Percentiles rank a stretch among this genome's conserved stretches.
Conservation (phyloP, 352 stramenopile genomes). For the Phytophthora tentaculata region DNA sequence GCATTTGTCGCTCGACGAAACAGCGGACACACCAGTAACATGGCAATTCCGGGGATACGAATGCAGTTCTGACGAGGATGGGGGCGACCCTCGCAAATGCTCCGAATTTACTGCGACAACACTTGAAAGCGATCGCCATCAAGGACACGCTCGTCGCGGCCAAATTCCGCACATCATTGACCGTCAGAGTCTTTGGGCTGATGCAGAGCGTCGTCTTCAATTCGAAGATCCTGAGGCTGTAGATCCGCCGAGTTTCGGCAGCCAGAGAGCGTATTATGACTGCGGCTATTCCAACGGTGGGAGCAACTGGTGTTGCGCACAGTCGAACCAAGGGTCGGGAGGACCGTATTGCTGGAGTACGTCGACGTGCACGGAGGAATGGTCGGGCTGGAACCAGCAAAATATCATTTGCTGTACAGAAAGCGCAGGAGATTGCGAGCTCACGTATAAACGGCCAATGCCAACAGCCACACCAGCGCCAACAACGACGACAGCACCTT, state of each 20-base stretch:
- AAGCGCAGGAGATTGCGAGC: constrained; percentile 35
- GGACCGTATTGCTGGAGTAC: constrained; percentile 51
- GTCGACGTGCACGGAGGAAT: constrained; percentile 40
- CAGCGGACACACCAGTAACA: background rate
- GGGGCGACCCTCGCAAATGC: constrained; percentile 31
- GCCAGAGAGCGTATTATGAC: constrained; percentile 48
- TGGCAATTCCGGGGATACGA: constrained; percentile 58
- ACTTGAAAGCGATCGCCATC: constrained; percentile 31
- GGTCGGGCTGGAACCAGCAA: constrained; percentile 43
- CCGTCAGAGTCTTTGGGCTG: constrained; percentile 2
- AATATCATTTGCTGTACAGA: constrained; percentile 62
- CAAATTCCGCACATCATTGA: constrained; percentile 20
- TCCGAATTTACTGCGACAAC: constrained; percentile 31
- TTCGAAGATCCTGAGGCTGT: constrained; percentile 33
- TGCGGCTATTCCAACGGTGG: constrained; percentile 36
- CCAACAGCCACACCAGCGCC: constrained; percentile 23
- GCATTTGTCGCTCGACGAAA: background rate
- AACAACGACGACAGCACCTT: constrained; percentile 13
- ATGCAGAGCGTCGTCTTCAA: constrained; percentile 42
- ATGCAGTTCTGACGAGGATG: constrained; percentile 23
- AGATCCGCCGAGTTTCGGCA: constrained; percentile 31
- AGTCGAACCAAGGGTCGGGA: constrained; percentile 37
- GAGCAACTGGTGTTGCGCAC: constrained; percentile 52
- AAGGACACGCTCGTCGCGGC: background rate
- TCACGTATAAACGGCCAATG: constrained; percentile 51